phyloP scores from a whole-genome alignment of 495 filamentous ascomycete species.

The Penicillium canariense region DNA sequence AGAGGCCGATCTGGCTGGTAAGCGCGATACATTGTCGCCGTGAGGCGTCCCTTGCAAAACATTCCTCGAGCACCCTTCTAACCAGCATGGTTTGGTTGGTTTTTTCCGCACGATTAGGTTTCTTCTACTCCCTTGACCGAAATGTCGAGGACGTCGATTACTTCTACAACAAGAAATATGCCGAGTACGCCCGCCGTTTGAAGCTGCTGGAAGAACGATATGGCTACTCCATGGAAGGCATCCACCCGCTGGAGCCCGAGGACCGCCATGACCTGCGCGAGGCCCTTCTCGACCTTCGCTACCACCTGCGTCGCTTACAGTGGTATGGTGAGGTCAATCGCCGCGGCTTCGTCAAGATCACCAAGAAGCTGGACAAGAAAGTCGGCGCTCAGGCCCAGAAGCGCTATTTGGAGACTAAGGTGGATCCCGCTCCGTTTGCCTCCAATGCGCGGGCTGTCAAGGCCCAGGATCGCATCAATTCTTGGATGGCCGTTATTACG shows the following conservation, averaged over 20 bases:
- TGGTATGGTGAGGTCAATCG: constrained; percentile 98
- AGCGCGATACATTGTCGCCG: constrained; percentile 20
- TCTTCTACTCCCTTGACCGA: constrained; percentile 91
- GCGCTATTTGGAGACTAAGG: constrained; percentile 80
- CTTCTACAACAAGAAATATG: constrained; percentile 94
- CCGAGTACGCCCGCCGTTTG: constrained; percentile 74
- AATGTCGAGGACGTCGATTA: constrained; percentile 93
- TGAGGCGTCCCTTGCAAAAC: background rate
- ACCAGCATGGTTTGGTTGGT: constrained; percentile 12
- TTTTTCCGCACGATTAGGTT: constrained; percentile 55
- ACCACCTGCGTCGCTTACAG: constrained; percentile 83
- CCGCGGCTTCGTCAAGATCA: constrained; percentile 93
- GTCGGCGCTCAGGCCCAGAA: constrained; percentile 71
- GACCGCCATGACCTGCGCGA: constrained; percentile 87
- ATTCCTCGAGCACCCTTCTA: constrained; percentile 9
- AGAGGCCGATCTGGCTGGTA: constrained; percentile 75
- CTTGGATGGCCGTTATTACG: constrained; percentile 76
- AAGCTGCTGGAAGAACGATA: constrained; percentile 84
- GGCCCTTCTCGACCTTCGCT: constrained; percentile 81
- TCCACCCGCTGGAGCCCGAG: constrained; percentile 60
- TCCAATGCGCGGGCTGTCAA: constrained; percentile 64
- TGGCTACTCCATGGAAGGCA: constrained; percentile 54
- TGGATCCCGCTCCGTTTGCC: constrained; percentile 80
- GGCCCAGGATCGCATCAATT: constrained; percentile 76
- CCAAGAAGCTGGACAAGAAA: constrained; percentile 96